These are phyloP conservation scores for Auriscalpium vulgare DNA, from an alignment of 768 basidiomycete genomes.

Conservation along the genomic window DNA sequence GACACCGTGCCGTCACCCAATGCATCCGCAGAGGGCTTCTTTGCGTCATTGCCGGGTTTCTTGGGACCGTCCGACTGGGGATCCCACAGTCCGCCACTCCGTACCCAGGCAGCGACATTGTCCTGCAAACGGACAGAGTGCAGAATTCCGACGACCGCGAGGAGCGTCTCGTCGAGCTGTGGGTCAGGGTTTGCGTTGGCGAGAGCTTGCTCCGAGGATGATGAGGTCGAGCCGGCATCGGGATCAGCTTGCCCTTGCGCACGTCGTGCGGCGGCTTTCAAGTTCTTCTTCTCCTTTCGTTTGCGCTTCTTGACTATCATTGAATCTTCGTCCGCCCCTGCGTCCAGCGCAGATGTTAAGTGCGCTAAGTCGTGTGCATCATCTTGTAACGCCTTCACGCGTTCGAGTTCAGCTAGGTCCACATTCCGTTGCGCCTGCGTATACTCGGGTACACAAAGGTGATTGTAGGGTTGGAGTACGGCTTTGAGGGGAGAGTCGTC, in stretches of 20 bases:
- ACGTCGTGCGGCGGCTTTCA: neutral
- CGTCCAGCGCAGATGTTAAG: neutral
- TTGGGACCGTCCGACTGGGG: neutral
- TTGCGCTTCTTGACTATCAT: slow-evolving; percentile 18
- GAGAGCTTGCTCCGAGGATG: slow-evolving; percentile 5
- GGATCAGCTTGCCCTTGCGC: neutral
- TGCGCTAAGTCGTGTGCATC: slow-evolving; percentile 14
- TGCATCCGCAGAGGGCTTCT: neutral
- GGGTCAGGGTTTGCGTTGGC: slow-evolving; percentile 4
- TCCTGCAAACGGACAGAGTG: slow-evolving; percentile 48
- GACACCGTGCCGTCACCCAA: neutral
- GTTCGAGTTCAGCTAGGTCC: slow-evolving; percentile 27
- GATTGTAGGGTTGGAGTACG: slow-evolving; percentile 71
- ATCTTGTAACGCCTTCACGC: slow-evolving; percentile 1
- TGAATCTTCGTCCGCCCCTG: neutral
- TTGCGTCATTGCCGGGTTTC: neutral
- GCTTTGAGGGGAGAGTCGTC: slow-evolving; percentile 51
- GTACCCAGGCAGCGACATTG: slow-evolving; percentile 65
- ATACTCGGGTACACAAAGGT: slow-evolving; percentile 72
- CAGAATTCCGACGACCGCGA: slow-evolving; percentile 62
- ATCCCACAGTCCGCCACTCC: slow-evolving; percentile 41
- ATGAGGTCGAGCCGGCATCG: neutral
- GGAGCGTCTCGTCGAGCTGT: slow-evolving; percentile 44
- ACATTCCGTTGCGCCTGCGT: slow-evolving; percentile 32
- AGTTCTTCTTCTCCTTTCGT: slow-evolving; percentile 15